A percentile compares a stretch with the other conserved stretches of the same genome.
phyloP scores from a whole-genome alignment of 2,329 filamentous ascomycete genomes.

The Teratosphaeria pseudoeucalypti region DNA sequence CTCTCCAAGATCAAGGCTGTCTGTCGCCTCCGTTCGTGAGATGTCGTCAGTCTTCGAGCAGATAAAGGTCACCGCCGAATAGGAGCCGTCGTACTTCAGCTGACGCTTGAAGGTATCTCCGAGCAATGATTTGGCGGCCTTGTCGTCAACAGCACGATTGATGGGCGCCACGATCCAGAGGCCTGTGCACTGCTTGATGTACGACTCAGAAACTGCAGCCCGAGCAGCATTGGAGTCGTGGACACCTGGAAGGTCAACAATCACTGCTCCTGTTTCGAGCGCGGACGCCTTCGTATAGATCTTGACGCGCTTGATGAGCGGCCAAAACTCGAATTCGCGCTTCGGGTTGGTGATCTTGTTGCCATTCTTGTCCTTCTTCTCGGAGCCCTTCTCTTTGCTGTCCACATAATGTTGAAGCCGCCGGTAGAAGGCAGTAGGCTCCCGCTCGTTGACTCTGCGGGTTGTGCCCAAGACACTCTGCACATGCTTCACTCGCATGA shows the following conservation, averaged over 20 bases:
- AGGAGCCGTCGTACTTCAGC: constrained; percentile 48
- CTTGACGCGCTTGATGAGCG: constrained; percentile 44
- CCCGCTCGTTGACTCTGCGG: constrained; percentile 29
- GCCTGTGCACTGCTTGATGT: constrained; percentile 50
- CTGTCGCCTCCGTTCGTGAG: constrained; percentile 35
- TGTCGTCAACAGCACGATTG: constrained; percentile 49
- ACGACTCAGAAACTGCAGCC: constrained; percentile 46
- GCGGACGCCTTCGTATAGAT: constrained; percentile 42
- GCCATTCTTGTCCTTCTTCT: constrained; percentile 19
- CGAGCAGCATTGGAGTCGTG: constrained; percentile 52
- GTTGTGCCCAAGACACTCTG: constrained; percentile 37
- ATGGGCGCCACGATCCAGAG: constrained; percentile 56
- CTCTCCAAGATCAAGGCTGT: constrained; percentile 28
- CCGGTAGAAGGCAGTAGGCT: constrained; percentile 34
- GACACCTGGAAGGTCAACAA: constrained; percentile 50
- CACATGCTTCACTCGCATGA: constrained; percentile 35
- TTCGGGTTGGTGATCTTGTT: constrained; percentile 25
- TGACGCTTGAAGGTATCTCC: constrained; percentile 49
- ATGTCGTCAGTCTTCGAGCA: constrained; percentile 57
- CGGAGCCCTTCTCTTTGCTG: constrained; percentile 40
- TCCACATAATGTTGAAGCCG: constrained; percentile 44
- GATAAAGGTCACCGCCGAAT: constrained; percentile 48
- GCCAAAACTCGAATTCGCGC: constrained; percentile 35
- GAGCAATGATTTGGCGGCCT: constrained; percentile 46
- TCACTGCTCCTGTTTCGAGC: constrained; percentile 43